phyloP scores from a whole-genome alignment of 306 rosid genomes.

The Malus orientalis region DNA sequence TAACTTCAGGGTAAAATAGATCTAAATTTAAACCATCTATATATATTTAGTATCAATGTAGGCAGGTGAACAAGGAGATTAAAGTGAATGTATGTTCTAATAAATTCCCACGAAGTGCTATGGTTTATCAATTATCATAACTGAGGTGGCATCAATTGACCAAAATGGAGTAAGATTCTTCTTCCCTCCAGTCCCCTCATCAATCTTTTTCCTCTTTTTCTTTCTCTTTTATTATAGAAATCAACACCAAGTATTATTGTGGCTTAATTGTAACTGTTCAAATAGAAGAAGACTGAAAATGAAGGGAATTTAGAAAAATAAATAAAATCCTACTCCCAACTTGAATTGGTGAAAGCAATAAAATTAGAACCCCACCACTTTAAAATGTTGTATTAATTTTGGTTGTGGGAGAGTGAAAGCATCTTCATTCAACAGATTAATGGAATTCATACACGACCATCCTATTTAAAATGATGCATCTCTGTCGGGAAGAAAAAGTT shows the following conservation, averaged over 20 bases:
- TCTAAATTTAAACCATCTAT: too few relatives aligned
- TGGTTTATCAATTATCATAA: background rate
- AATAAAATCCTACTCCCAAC: too few relatives aligned
- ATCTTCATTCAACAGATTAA: background rate
- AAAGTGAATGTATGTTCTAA: background rate
- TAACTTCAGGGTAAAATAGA: background rate
- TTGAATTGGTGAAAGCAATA: background rate
- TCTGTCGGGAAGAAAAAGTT: background rate
- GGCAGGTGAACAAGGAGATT: background rate
- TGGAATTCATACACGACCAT: background rate
- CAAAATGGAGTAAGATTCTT: too few relatives aligned
- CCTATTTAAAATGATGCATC: background rate
- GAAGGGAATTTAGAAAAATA: too few relatives aligned
- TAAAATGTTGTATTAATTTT: background rate
- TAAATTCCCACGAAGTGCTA: background rate
- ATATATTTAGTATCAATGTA: too few relatives aligned
- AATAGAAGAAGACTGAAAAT: too few relatives aligned
- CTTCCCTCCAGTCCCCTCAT: too few relatives aligned
- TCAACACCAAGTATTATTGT: too few relatives aligned
- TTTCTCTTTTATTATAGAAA: too few relatives aligned
- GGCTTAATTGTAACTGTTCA: too few relatives aligned
- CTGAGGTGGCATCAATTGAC: background rate
- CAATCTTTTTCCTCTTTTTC: too few relatives aligned
- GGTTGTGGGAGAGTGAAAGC: background rate
- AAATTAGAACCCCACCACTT: background rate